These are phyloP conservation scores for Amanita molliuscula DNA, from an alignment of 768 basidiomycete species.

Conservation along the genomic window DNA sequence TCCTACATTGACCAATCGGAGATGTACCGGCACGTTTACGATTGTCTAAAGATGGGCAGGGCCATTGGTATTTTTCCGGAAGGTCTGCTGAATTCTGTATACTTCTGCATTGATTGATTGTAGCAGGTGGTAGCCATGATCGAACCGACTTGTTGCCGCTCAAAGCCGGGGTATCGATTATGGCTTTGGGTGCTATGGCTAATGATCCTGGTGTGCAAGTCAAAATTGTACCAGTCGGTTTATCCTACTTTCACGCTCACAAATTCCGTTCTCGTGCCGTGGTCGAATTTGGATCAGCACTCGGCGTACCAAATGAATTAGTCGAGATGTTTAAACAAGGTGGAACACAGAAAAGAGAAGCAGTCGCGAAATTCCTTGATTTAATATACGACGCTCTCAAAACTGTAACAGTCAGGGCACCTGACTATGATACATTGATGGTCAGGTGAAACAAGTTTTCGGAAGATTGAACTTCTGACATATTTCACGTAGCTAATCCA, in stretches of 20 bases:
- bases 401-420: conserved; percentile 91
- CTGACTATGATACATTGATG: conserved; percentile 98
- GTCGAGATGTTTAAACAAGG: conserved; percentile 89
- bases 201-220: conserved; percentile 79
- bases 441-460: conserved; percentile 30
- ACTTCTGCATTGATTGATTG: background rate
- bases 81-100: conserved; percentile 36
- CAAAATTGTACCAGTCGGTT: conserved; percentile 82
- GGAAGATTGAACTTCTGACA: background rate
- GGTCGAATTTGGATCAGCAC: conserved; percentile 87
- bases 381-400: conserved; percentile 89
- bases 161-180: conserved; percentile 95
- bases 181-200: conserved; percentile 98
- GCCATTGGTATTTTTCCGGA: conserved; percentile 98
- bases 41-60: conserved; percentile 74
- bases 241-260: conserved; percentile 68
- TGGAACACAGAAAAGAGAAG: conserved; percentile 80
- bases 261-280: conserved; percentile 95
- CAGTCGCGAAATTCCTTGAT: conserved; percentile 81
- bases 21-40: conserved; percentile 92
- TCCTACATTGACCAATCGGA: conserved; percentile 90
- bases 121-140: conserved; percentile 91
- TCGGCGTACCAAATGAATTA: conserved; percentile 85
- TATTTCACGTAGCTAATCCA: conserved; percentile 65
- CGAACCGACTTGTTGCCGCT: conserved; percentile 92